Evolutionary conservation across 1,139 yeast genomes (phyloP).

Genomic region (Hanseniaspora uvarum): DNA sequence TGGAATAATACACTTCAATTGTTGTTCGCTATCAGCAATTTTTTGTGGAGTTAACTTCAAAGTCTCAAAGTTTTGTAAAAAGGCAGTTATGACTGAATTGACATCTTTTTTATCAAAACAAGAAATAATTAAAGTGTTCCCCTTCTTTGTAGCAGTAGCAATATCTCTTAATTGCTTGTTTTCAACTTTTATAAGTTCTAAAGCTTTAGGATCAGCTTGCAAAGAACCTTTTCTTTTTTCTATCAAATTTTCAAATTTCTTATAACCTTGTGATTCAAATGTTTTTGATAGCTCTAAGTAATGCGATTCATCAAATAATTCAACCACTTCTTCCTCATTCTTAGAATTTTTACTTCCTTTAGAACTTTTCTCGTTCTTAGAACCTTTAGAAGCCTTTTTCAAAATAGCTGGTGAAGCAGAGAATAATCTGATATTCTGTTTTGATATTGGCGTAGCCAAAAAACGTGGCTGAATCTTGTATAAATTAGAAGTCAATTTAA

Average conservation of each 20-base stretch:
- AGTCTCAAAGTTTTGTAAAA: conserved; percentile 45
- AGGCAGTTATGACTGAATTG: conserved; percentile 58
- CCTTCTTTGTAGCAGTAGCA: conserved; percentile 70
- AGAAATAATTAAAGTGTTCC: conserved; percentile 59
- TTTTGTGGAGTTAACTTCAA: conserved; percentile 70
- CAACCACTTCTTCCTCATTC: conserved; percentile 3
- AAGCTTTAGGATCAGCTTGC: conserved; percentile 42
- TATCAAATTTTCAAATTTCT: background rate
- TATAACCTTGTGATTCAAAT: background rate
- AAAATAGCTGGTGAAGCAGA: background rate
- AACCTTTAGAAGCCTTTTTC: conserved; percentile 2
- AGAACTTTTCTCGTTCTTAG: background rate
- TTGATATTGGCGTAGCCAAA: background rate
- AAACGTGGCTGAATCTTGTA: conserved; percentile 1
- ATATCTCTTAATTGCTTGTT: conserved; percentile 47
- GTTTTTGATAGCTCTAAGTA: background rate
- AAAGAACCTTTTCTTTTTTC: conserved; percentile 9
- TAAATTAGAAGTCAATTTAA: background rate
- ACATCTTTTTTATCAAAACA: conserved; percentile 72
- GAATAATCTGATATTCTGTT: background rate
- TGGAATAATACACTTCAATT: conserved; percentile 65
- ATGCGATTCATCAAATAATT: background rate
- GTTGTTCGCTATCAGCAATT: conserved; percentile 62
- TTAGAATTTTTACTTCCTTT: background rate
- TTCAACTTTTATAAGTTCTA: conserved; percentile 50